Base-by-base conservation (phyloP, 2,329 filamentous ascomycete genomes). In the Fusarium nygamai region DNA sequence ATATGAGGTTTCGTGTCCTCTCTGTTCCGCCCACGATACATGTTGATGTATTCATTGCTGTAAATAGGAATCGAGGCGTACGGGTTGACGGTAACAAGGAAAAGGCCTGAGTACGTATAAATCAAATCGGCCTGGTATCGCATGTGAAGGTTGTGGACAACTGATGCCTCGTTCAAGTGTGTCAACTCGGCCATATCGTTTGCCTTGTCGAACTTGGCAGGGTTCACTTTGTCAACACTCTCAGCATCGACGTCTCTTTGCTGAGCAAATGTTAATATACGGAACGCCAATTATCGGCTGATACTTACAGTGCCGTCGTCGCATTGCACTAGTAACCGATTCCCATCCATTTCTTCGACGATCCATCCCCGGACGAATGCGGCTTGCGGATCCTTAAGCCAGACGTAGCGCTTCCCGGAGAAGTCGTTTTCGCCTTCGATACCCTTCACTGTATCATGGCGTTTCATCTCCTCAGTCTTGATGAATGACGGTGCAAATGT, bases 141-240 rank as follows among this genome's bases (percentile, higher is more conserved):
- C 87, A 94, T 96, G 77, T 97, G 93, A 65, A 99, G 89, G 81
- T 99, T 99, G 85, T 99, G 95, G 59, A 99, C 95, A 59, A 99
- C 96, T 0, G 96, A 98, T 29, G 96, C 94, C 85, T 99, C 96
- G 84, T 99, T 99, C 73, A 99, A 87, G 83, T 99, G 96, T 11
- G 96, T 99, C 80, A 99, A 89, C 83, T 99, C 96, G 31, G 97
- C 96, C 96, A 99, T 99, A 83, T 99, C 97, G 85, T 97, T 95
- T 74, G 96, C 96, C 84, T 98, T 99, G 89, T 99, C 96, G 85
- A 99, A 99, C 82, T 99, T 99, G 80, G 96, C 96, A 53, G 96
- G 96, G 84, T 99, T 99, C 86, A 99, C 97, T 84, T 98, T 98
- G 87, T 99, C 97, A 76, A 98, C 95, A 78, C 91, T 93, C 78